These are phyloP conservation scores for Colletotrichum sp. DNA, from an alignment of 2,329 filamentous ascomycete species.

Conservation along the genomic window DNA sequence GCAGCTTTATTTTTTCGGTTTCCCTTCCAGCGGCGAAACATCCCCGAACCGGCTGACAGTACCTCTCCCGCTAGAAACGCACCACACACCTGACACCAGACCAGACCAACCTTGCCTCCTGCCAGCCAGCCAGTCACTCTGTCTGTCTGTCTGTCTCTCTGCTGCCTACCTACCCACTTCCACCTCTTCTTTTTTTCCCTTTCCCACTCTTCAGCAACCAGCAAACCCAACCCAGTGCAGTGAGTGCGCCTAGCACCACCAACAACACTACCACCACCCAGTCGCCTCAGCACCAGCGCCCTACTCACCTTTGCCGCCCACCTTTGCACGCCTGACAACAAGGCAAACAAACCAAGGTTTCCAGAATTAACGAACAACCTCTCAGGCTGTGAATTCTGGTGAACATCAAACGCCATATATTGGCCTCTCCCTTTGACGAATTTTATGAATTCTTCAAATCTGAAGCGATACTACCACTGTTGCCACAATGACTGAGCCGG, in stretches of 20 bases:
- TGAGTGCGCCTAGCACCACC: conserved; percentile 18
- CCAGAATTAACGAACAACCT: background rate
- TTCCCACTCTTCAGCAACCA: conserved; percentile 25
- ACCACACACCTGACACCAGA: background rate
- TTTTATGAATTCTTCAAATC: conserved; percentile 54
- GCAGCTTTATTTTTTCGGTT: background rate
- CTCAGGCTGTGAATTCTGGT: background rate
- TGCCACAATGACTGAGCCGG: conserved; percentile 57
- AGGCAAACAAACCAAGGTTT: background rate
- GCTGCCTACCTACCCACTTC: conserved; percentile 10
- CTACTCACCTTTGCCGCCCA: background rate
- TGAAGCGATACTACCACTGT: conserved; percentile 38
- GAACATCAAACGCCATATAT: conserved; percentile 1
- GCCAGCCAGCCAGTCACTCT: background rate
- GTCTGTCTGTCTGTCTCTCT: background rate
- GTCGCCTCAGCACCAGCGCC: conserved; percentile 16
- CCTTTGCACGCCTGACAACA: background rate
- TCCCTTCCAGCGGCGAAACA: conserved; percentile 2
- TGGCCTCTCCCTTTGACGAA: conserved; percentile 21
- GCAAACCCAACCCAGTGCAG: conserved; percentile 16
- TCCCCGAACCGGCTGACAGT: conserved; percentile 10
- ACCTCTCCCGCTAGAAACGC: background rate
- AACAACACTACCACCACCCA: conserved; percentile 19
- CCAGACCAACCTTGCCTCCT: background rate
- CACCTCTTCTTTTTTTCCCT: conserved; percentile 12